Evolutionary conservation across 2,329 filamentous ascomycete genomes (phyloP).

Genomic region (Huntiella moniliformis): DNA sequence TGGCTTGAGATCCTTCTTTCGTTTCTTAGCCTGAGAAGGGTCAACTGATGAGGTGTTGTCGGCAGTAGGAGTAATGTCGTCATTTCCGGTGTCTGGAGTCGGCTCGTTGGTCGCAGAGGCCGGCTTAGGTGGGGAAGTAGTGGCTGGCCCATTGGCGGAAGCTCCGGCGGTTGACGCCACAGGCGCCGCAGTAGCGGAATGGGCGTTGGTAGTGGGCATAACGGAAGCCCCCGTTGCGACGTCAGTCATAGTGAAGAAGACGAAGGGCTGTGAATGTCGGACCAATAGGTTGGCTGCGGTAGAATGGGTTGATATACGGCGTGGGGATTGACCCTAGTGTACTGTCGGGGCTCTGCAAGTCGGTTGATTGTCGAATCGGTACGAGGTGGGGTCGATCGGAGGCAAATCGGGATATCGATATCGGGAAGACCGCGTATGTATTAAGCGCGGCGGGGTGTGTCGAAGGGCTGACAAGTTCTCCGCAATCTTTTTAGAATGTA

Average conservation of each 20-base stretch:
- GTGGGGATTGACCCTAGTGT: background rate
- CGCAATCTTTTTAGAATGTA: too few species aligned
- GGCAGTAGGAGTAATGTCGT: background rate
- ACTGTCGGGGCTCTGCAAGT: background rate
- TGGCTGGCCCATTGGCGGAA: background rate
- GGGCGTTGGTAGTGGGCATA: background rate
- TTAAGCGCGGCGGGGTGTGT: too few species aligned
- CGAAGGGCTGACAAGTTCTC: too few species aligned
- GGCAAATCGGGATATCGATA: too few species aligned
- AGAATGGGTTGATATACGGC: background rate
- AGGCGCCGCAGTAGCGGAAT: background rate
- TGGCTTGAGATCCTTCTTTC: constrained; percentile 6
- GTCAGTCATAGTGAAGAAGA: background rate
- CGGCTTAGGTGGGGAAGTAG: background rate
- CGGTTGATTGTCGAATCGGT: too few species aligned
- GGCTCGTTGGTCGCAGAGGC: background rate
- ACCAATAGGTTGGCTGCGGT: background rate
- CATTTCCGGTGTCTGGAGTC: too few species aligned
- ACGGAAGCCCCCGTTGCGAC: background rate
- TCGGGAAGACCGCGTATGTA: too few species aligned
- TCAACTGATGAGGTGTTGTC: background rate
- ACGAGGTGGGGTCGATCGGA: too few species aligned
- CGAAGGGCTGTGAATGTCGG: background rate
- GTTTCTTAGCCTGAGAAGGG: constrained; percentile 1
- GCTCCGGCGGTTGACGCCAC: too few species aligned